Base-by-base conservation (phyloP, 1,284 basidiomycete species). In the Cutaneotrichosporon mucoides region DNA sequence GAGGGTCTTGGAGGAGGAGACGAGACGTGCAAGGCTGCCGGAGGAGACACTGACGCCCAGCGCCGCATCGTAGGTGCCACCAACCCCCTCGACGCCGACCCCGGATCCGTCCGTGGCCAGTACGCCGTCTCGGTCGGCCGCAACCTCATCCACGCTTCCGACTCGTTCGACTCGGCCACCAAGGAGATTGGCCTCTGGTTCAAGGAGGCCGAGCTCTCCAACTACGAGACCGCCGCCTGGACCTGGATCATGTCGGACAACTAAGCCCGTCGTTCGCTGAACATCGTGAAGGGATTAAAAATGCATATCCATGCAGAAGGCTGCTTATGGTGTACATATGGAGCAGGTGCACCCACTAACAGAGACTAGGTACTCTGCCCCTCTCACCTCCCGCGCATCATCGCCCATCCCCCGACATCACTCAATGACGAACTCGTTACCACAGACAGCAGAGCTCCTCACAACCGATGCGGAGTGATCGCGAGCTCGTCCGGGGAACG, bases 131-230 rank as follows among this genome's bases (percentile, higher is more conserved):
- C 70, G 35, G 69, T 75, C 60, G 74, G 79, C 48, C 77, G 79
- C 56, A 80, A 80, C 78, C 72, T 78, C 57, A 79, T 80, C 68
- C 79, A 80, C 70, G 79, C 77, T 53, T 79, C 79, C 11, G 79
- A 81, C 76, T 75, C 75, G 51, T 77, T 77, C 68, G 79, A 81
- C 46, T 73, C 77, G 52, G 79, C 79, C 46, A 79, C 79, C 69
- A 74, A 80, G 72, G 79, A 81, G 74, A 80, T 81, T 61, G 79
- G 75, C 46, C 78, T 80, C 48, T 80, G 79, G 79, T 81, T 80
- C 74, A 71, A 73, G 65, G 79, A 79, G 77, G 68, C 72, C 65
- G 78, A 80, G 71, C 71, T 80, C 54, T 73, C 72, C 60, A 69
- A 74, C 57, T 80, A 80, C 76, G 73, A 76, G 50, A 55, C 56